Evolutionary conservation across 75 land plant genomes (phyloP).

Genomic region (Sequoiadendron giganteum): DNA sequence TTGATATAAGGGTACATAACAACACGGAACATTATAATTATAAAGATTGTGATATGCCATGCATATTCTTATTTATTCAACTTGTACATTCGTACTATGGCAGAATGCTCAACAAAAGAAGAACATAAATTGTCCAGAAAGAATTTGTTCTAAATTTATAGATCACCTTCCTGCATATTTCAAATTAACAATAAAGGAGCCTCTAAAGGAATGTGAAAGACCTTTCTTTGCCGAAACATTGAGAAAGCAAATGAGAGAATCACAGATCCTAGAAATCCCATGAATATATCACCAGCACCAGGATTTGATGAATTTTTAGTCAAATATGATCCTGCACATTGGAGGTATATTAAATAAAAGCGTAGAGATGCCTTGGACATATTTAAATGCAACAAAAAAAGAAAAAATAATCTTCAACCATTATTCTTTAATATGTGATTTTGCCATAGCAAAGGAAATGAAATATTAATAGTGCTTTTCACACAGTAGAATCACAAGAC

Average conservation of each 20-base stretch:
- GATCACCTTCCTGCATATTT: background rate
- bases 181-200: background rate
- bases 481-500: background rate
- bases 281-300: slow-evolving; percentile 98
- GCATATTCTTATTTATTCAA: background rate
- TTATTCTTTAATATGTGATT: background rate
- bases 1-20: background rate
- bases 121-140: background rate
- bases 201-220: slow-evolving; percentile 11
- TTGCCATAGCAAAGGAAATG: background rate
- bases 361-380: background rate
- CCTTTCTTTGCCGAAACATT: slow-evolving; percentile 97
- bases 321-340: slow-evolving; percentile 71
- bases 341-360: background rate
- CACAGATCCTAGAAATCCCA: slow-evolving; percentile 98
- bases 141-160: background rate
- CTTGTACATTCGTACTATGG: background rate
- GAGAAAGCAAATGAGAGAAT: slow-evolving; percentile 98
- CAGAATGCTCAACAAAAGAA: background rate
- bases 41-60: background rate
- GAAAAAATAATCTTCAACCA: background rate
- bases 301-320: slow-evolving; percentile 83
- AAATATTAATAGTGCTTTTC: background rate
- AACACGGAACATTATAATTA: background rate
- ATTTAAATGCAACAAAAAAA: background rate